Evolutionary conservation across 371 early-diverging fungal species (phyloP), one percentile per base, ranked within the genome.

Genomic region (Mycotypha africana): DNA sequence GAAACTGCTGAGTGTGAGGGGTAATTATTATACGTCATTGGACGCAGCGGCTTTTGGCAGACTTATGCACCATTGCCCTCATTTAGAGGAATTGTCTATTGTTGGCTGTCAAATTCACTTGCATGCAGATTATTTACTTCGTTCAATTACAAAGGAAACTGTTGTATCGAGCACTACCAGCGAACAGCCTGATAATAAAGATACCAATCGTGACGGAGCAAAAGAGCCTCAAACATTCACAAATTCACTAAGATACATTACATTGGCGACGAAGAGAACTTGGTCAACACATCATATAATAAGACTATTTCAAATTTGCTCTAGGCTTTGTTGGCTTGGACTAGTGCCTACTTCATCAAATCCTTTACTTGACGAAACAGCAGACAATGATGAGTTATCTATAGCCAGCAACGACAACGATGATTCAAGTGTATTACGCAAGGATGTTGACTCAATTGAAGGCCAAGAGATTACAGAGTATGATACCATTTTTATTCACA

Each of bases 201-300:
- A n/a, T n/a, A n/a, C n/a, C n/a, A n/a, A n/a, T n/a, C n/a, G n/a
- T n/a, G n/a, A n/a, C n/a, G n/a, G n/a, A n/a, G n/a, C n/a, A n/a
- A n/a, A n/a, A n/a, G n/a, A n/a, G n/a, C n/a, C n/a, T n/a, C n/a
- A n/a, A n/a, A n/a, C n/a, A n/a, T n/a, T n/a, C n/a, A n/a, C n/a
- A n/a, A n/a, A n/a, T 14, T 45, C 60, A 2, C 40, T 68, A n/a
- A 55, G 38, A 14, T 56, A 45, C 10, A 40, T 69, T 2, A 58
- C 47, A 1, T 35, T 69, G 12, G 60, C 60, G 4, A 62, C 65
- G 9, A 56, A 62, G 5, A 42, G 54, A n/a, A 60, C 60, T 17
- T 69, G 70, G 70, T 57, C 65, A n/a, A 47, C 32, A 25, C 35
- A 49, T 9, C 60, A 65, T 47, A 46, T 69, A 6, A 53, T 47